Conservation (phyloP, 2,329 filamentous ascomycete genomes). For the Diaporthe longicolla region DNA sequence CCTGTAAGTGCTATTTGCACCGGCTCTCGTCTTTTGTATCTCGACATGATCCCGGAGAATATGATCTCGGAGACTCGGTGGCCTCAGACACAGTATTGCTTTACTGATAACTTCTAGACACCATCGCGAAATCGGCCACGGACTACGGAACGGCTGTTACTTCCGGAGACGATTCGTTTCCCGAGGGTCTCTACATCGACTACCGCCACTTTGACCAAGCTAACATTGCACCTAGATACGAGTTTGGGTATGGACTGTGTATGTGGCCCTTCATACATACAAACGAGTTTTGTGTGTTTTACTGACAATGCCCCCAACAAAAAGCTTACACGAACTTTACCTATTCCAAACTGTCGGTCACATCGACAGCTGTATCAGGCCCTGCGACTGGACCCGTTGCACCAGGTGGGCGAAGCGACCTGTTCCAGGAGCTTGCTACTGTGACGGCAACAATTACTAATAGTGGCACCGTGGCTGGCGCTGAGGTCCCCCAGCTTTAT, state of each 20-base stretch:
- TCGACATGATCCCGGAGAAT: not conserved
- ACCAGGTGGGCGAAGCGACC: conserved; percentile 61
- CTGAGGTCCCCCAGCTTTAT: conserved; percentile 77
- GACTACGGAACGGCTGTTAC: conserved; percentile 61
- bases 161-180: conserved; percentile 64
- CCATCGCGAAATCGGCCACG: conserved; percentile 61
- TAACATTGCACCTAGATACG: conserved; percentile 70
- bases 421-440: conserved; percentile 61
- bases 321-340: conserved; percentile 78
- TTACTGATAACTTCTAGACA: conserved; percentile 49
- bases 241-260: conserved; percentile 75
- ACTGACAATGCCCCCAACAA: not conserved
- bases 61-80: no score
- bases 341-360: conserved; percentile 65
- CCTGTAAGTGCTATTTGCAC: conserved; percentile 47
- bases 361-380: conserved; percentile 55
- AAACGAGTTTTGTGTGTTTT: not conserved
- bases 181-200: conserved; percentile 74
- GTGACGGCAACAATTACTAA: conserved; percentile 76
- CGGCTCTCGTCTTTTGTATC: not conserved
- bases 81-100: not conserved
- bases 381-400: conserved; percentile 56
- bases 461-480: conserved; percentile 71
- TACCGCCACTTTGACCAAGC: conserved; percentile 74
- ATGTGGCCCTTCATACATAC: conserved; percentile 46